Evolutionary conservation across 257 asterid species (phyloP), one percentile per base, ranked within the genome.

Genomic region (Hygrophila difformis): DNA sequence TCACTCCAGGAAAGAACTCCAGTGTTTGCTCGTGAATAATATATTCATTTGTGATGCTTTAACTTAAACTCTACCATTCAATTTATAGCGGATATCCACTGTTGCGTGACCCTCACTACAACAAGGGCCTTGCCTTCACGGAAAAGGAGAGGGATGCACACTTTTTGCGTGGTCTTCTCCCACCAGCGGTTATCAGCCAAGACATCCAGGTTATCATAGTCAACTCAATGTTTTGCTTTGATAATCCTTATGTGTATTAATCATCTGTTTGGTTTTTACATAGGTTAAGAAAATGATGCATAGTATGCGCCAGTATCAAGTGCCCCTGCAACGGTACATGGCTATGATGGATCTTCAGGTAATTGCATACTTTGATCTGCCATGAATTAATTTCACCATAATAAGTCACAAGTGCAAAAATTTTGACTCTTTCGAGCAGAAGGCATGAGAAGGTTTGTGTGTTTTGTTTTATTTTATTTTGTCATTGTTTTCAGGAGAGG

Each of bases 341-440:
- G 99, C 99, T 60, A 91, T 91, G 99, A 91, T 83, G 99, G 99
- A 91, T 73, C 96, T 91, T 60, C 98, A 89, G 98, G 98, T 89
- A 65, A 53, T 55, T 11, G n/a, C n/a, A n/a, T n/a, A n/a, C n/a
- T n/a, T n/a, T n/a, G n/a, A n/a, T n/a, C n/a, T n/a, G n/a, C n/a
- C 29, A 24, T 24, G 5, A 24, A 24, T 24, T 24, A 24, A 7
- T 24, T 24, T 7, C 7, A 24, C 5, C 3, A 24, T 24, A 24
- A 24, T 3, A 24, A 24, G 3, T 3, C 29, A 2, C 29, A 24
- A 3, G 7, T 24, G 7, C 7, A 24, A 24, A 24, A 24, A 7
- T n/a, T n/a, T n/a, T n/a, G n/a, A n/a, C n/a, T n/a, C n/a, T n/a
- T n/a, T n/a, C n/a, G n/a, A n/a, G n/a, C n/a, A n/a, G n/a, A n/a